Base-by-base conservation (phyloP, 1,284 basidiomycete species). In the Ceratobasidium sp. region DNA sequence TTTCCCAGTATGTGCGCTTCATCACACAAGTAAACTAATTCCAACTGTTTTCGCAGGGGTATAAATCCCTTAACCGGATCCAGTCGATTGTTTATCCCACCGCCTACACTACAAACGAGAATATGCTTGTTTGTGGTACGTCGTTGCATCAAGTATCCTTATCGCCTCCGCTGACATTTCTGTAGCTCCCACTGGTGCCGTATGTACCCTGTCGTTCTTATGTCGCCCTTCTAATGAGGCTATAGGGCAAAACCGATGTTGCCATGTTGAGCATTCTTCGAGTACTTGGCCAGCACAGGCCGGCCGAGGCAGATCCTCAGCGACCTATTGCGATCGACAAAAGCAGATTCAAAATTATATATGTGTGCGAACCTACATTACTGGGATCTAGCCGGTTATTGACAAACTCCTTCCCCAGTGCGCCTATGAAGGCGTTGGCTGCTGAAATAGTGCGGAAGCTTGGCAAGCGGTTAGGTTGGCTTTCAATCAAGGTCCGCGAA, bases 401-500 rank as follows among this genome's bases (percentile, higher is more conserved):
- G 69, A 29, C 44, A 71, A 25, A 37, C 29, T 76, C 44, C 9
- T 73, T 62, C 34, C 75, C 6, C 75, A 95, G 93, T 46, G 98
- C 98, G 9, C 98, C 98, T 0, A 99, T 99, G 96, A 99, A 99
- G 83, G 98, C 98, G 2, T 86, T 99, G 44, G 98, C 97, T 0
- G 91, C 96, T 1, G 98, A 99, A 82, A 96, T 99, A 79, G 95
- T 96, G 7, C 90, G 95, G 74, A 99, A 99, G 83, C 89, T 99
- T 49, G 89, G 91, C 37, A 98, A 93, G 85, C 88, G 98, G 51
- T 85, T 99, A n/a, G 89, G 89, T 68, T 99, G 98, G 95, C 88
- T 99, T 40, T 89, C 89, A 0, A 92, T 99, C 80, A 87, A 89
- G 81, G 97, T 99, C 52, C 89, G 94, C 76, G 98, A 99, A 84